A percentile compares a stretch with the other conserved stretches of the same genome.
Evolutionary conservation across 2,329 filamentous ascomycete species (phyloP).

Genomic region (Fusarium caatingaense): DNA sequence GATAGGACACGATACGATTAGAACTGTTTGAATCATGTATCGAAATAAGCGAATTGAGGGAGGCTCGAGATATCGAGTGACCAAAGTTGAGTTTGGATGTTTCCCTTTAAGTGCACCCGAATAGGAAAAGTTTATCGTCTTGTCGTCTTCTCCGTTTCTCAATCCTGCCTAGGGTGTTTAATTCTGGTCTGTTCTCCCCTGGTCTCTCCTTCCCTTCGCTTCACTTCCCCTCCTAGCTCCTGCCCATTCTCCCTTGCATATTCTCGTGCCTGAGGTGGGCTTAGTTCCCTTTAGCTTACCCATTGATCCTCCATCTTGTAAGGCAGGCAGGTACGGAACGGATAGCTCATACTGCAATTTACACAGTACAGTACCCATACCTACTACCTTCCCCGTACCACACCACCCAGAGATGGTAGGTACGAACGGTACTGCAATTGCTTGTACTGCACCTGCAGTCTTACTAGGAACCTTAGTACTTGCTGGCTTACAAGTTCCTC

Average conservation of each 20-base stretch:
- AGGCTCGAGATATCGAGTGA: conserved; percentile 18
- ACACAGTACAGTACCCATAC: conserved; percentile 8
- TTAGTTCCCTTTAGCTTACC: conserved; percentile 18
- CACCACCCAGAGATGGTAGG: conserved; percentile 12
- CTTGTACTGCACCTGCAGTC: conserved; percentile 12
- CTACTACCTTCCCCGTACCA: neutral
- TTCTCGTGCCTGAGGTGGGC: conserved; percentile 26
- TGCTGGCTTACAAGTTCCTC: conserved; percentile 39
- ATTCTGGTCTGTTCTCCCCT: neutral
- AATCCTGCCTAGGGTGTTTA: conserved; percentile 19
- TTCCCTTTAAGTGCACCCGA: conserved; percentile 16
- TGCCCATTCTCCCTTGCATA: conserved; percentile 6
- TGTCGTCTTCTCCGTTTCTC: conserved; percentile 12
- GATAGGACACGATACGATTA: neutral
- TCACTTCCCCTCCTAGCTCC: conserved; percentile 19
- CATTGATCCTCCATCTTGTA: conserved; percentile 6
- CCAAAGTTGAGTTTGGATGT: conserved; percentile 14
- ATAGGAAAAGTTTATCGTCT: conserved; percentile 30
- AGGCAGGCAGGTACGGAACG: neutral
- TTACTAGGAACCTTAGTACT: conserved; percentile 5
- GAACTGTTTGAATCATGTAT: conserved; percentile 13
- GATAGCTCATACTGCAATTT: conserved; percentile 13
- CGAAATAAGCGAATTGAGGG: conserved; percentile 23
- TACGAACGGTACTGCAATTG: conserved; percentile 13
- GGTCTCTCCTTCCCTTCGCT: conserved; percentile 29